Evolutionary conservation across 2,329 filamentous ascomycete species (phyloP), one percentile per base, ranked within the genome.

Genomic region (Fusarium stilboides): DNA sequence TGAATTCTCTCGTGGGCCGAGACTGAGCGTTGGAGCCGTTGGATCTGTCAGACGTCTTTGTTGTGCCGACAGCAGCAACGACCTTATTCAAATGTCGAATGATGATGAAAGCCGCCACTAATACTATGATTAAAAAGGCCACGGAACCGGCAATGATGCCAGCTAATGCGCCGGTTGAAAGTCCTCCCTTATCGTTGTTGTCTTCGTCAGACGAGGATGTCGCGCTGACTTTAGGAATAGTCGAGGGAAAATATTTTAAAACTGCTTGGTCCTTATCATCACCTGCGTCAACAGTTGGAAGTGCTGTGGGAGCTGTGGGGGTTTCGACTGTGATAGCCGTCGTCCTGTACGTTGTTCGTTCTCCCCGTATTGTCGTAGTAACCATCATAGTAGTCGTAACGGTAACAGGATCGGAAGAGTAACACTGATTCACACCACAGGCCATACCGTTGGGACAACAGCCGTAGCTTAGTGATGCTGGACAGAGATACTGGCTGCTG

Each of bases 91-190:
- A 80, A 12, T 82, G 83, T 2, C 83, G 80, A 45, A 89, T 79
- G 46, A 89, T 82, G 49, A 87, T 76, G 62, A 80, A 84, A 3
- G 85, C 79, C 1, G 81, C 81, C 4, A 81, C 76, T 8, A 88
- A 39, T 13, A 88, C 79, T 26, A 84, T 77, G 2, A 86, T 57
- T 3, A 89, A 76, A 13, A 89, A 73, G 1, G 79, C 80, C 4
- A 86, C 77, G 14, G 83, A 83, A 2, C 85, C 87, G 3, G 81
- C 84, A 34, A 89, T 80, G 22, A 89, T 87, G 3, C 87, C 87
- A 4, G 83, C 86, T 4, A 89, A 77, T 26, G 83, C 78, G 1
- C 75, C 79, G 1, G 70, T 75, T 8, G 81, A 80, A 22, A 86
- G 76, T 14, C 80, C 77, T 22, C 76, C 69, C 33, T 75, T 69